Evolutionary conservation across 2,329 filamentous ascomycete genomes (phyloP), one percentile per base, ranked within the genome.

Genomic region (Phoma sp.): DNA sequence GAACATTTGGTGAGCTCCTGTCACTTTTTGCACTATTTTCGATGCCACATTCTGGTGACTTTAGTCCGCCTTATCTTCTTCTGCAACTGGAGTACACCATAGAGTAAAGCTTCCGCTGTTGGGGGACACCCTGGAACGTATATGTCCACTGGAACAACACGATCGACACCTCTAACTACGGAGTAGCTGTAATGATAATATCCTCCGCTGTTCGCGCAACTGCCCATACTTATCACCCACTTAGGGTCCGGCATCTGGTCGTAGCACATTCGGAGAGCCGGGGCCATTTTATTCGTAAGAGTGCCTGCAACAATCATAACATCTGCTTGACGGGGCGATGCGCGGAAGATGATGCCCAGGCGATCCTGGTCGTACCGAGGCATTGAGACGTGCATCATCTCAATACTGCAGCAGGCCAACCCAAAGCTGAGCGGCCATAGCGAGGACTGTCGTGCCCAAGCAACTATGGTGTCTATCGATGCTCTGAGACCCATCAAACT

Each of bases 301-400:
- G 91, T 96, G 45, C 91, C 91, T n/a, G 91, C 91, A 24, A 96
- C 91, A 68, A 96, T 93, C 90, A 96, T 95, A 59, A 96, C 88
- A 75, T 96, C 91, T 52, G 90, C 90, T 77, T 96, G 91, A 54
- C 91, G 88, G 3, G 90, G 90, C 4, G 89, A 93, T 47, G 90
- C 91, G 66, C 90, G 87, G 83, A 95, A 95, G 72, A 95, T 95
- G 73, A 95, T 95, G 61, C 91, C 91, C 44, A 93, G 81, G 32
- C 91, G 86, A 77, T 96, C 91, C 73, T 93, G 89, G 70, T 95
- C 90, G 83, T 95, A 95, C 23, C 90, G 88, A 5, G 91, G 90
- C 59, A 90, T 91, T 24, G 90, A 93, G 27, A 91, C 82, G 74
- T 93, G 89, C 90, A 96, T 96, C 91, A 95, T 95, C 76, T 96